These are phyloP conservation scores for Murraya paniculata DNA, from an alignment of 345 rosid genomes.

Conservation along the genomic window DNA sequence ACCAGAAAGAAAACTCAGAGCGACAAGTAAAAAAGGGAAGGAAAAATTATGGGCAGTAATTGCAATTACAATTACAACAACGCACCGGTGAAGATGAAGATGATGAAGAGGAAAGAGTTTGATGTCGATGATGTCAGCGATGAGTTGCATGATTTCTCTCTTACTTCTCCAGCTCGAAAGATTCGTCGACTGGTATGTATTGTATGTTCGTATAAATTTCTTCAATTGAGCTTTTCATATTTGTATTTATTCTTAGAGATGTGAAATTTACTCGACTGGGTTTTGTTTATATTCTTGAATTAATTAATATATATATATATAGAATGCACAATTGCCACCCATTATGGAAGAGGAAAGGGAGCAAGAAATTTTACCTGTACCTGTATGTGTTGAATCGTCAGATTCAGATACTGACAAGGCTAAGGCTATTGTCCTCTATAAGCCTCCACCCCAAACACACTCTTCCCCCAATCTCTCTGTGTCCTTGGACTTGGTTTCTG, in stretches of 20 bases:
- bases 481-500: conserved; percentile 40
- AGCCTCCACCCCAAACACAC: conserved; percentile 35
- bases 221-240: neutral
- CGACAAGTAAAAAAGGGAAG: neutral
- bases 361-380: neutral
- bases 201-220: neutral
- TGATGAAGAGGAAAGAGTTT: conserved; percentile 52
- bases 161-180: conserved; percentile 72
- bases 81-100: conserved; percentile 2
- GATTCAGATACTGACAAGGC: neutral
- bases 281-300: neutral
- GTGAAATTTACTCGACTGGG: neutral
- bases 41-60: too few relatives aligned
- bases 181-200: conserved; percentile 68
- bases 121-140: conserved; percentile 62
- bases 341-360: conserved; percentile 68
- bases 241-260: neutral
- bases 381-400: neutral
- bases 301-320: neutral
- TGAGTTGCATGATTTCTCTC: conserved; percentile 81
- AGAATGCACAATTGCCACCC: conserved; percentile 60
- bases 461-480: conserved; percentile 29
- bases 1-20: neutral
- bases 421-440: conserved; percentile 62
- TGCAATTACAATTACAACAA: too few relatives aligned